Evolutionary conservation across 2,329 filamentous ascomycete genomes (phyloP), one percentile per base, ranked within the genome.

Genomic region (Aureobasidium uvarum): DNA sequence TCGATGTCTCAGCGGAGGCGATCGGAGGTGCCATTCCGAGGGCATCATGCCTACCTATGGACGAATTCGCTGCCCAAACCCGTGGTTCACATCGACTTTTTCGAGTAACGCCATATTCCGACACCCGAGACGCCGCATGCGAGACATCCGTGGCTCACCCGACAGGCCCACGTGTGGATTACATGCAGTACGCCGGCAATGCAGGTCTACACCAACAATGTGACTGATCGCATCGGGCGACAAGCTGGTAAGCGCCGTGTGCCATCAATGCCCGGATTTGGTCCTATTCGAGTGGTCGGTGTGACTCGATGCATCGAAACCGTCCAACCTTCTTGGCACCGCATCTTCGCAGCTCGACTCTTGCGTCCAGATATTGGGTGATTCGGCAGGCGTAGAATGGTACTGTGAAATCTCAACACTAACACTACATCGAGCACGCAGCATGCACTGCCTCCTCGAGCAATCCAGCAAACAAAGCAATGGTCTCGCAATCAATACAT

Each of bases 91-190:
- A 46, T 62, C 45, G 51, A 51, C 54, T 23, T 31, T 23, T 31
- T 58, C 23, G 36, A 62, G 33, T 20, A 51, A 51, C 58, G 58
- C 43, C 45, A 50, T 39, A 39, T 8, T 45, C 60, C 60, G 60
- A 36, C 46, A 28, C 48, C 48, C 60, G 48, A 54, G 60, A 54
- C 45, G 54, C 33, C 46, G 60, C 60, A 63, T 63, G 60, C 60
- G 48, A 63, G 60, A 63, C 60, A 63, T 63, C 60, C 46, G 51
- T 62, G 45, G 58, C 33, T 60, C 56, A 11, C 38, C 43, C 41
- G 31, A 51, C 10, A n/a, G 43, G 33, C 6, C 60, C 60, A 63
- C 60, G 60, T 54, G 60, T 16, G 50, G 41, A 63, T 63, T 43
- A 23, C 60, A 63, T 63, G 60, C 60, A 63, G 38, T 46, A 38